Evolutionary conservation across 2,329 filamentous ascomycete species (phyloP).

Genomic region (Chaetomium sp.): DNA sequence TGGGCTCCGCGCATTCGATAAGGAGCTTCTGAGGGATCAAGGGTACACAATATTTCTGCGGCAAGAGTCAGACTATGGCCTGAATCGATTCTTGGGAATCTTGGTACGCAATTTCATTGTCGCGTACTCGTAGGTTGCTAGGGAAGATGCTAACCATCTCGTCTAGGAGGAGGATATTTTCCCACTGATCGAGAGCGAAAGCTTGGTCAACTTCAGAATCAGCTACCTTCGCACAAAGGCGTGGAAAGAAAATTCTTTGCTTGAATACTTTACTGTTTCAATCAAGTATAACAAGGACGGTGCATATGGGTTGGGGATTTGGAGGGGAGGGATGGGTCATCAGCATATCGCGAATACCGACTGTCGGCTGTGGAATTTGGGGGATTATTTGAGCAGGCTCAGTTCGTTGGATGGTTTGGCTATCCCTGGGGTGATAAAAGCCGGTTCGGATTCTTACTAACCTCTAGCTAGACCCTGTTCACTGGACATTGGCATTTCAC

Average conservation of each 20-base stretch:
- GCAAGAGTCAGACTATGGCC: slow-evolving; percentile 2
- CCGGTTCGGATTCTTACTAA: too few species aligned
- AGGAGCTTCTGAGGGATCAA: slow-evolving; percentile 10
- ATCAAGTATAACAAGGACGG: slow-evolving; percentile 16
- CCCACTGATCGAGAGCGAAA: slow-evolving; percentile 15
- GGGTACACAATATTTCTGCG: slow-evolving; percentile 13
- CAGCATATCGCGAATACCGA: slow-evolving; percentile 6
- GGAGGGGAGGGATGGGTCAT: slow-evolving; percentile 16
- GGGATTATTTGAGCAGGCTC: slow-evolving; percentile 19
- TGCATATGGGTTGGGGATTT: slow-evolving; percentile 15
- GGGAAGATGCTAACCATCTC: background rate
- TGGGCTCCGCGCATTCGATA: slow-evolving; percentile 5
- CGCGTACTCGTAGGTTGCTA: background rate
- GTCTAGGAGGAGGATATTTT: slow-evolving; percentile 18
- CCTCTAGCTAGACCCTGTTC: slow-evolving; percentile 11
- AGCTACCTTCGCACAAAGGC: slow-evolving; percentile 6
- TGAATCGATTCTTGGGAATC: slow-evolving; percentile 15
- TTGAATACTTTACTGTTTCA: slow-evolving; percentile 18
- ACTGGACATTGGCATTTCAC: slow-evolving; percentile 19
- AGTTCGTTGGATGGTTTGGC: slow-evolving; percentile 7
- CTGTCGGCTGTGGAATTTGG: slow-evolving; percentile 15
- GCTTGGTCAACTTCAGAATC: slow-evolving; percentile 19
- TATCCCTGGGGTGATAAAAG: too few species aligned
- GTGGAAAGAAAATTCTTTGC: slow-evolving; percentile 7
- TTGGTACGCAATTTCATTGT: slow-evolving; percentile 5